Conservation (phyloP, 768 basidiomycete species). For the Tulasnella calospora region DNA sequence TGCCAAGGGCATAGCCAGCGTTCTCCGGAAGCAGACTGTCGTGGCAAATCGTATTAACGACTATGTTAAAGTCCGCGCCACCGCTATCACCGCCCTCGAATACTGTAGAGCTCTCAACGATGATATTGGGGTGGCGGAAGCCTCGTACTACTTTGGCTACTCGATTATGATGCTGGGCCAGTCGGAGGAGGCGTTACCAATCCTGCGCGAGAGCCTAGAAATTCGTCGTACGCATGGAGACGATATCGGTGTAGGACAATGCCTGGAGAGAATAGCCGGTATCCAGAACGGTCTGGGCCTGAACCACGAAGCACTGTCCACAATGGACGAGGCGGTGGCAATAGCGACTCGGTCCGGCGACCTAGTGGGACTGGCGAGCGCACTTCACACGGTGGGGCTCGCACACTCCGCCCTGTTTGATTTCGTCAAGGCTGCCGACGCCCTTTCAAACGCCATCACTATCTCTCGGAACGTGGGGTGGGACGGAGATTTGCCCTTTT, state of each 20-base stretch:
- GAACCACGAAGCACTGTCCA: neutral
- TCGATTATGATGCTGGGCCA: neutral
- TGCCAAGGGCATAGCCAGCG: neutral
- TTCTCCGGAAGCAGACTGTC: neutral
- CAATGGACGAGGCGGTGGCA: neutral
- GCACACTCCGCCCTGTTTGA: neutral
- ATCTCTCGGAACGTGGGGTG: neutral
- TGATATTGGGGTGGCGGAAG: neutral
- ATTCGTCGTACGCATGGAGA: neutral
- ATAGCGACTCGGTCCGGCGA: neutral
- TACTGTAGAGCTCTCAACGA: neutral
- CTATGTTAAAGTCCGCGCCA: too few relatives aligned
- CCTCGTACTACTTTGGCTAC: neutral
- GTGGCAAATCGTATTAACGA: neutral
- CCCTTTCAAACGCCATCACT: neutral
- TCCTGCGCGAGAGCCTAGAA: neutral
- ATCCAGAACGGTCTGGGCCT: neutral
- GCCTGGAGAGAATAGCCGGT: neutral
- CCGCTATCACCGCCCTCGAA: neutral
- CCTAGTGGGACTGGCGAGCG: neutral
- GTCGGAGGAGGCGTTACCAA: neutral
- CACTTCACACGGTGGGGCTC: neutral
- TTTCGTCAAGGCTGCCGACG: neutral
- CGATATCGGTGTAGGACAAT: neutral
- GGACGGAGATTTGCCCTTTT: neutral